Conservation (phyloP, 2,329 filamentous ascomycete genomes). For the Kalaharituber pfeilii region DNA sequence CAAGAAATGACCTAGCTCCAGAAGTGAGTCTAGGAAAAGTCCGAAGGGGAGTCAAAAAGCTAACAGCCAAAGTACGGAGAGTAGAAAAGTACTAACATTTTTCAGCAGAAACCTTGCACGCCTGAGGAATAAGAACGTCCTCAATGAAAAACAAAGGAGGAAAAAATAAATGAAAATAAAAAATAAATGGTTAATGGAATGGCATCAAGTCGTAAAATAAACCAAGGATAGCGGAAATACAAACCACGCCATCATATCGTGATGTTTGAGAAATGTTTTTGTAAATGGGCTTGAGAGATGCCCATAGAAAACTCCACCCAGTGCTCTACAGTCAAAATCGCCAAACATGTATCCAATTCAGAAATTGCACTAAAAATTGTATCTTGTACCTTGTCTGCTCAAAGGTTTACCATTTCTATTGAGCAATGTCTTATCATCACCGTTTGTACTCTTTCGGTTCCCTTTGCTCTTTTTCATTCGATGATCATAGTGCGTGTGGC, state of each 20-base stretch:
- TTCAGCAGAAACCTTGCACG: not conserved
- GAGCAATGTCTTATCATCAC: constrained; percentile 25
- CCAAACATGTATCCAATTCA: too few relatives aligned
- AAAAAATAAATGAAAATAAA: too few relatives aligned
- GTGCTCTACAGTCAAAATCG: too few relatives aligned
- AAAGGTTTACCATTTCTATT: constrained; percentile 35
- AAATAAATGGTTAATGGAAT: not conserved
- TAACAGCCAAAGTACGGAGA: too few relatives aligned
- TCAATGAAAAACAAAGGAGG: too few relatives aligned
- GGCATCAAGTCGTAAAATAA: not conserved
- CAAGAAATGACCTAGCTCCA: not conserved
- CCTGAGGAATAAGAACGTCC: not conserved
- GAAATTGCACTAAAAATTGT: constrained; percentile 30
- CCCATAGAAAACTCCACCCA: too few relatives aligned
- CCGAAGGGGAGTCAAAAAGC: too few relatives aligned
- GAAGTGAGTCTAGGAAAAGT: too few relatives aligned
- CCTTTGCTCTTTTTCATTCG: constrained; percentile 28
- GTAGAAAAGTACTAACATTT: too few relatives aligned
- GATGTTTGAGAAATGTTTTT: too few relatives aligned
- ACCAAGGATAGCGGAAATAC: not conserved
- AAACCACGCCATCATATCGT: not conserved
- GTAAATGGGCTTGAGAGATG: too few relatives aligned
- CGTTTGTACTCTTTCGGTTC: constrained; percentile 25
- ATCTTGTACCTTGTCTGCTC: constrained; percentile 35
- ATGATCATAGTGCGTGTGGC: constrained; percentile 44